Evolutionary conservation across 108 stramenopile genomes (phyloP).

Genomic region (Skeletonema marinoi): DNA sequence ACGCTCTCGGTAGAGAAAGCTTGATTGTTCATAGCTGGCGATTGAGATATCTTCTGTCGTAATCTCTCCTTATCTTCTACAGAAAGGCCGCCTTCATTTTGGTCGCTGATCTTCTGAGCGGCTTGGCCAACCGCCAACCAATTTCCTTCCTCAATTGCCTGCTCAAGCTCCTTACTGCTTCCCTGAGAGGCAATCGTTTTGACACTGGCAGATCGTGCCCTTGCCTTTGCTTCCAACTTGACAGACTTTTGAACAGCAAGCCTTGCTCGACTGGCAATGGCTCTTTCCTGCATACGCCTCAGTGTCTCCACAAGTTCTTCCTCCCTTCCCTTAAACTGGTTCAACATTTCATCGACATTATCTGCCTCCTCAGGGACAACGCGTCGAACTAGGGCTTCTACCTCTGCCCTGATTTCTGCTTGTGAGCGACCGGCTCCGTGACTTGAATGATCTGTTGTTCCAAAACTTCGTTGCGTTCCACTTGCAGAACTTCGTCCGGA

Average conservation of each 20-base stretch:
- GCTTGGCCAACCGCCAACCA: constrained; percentile 89
- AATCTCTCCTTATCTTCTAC: constrained; percentile 37
- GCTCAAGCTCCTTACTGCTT: constrained; percentile 51
- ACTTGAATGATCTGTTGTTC: constrained; percentile 51
- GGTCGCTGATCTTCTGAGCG: constrained; percentile 62
- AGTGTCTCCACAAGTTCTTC: constrained; percentile 88
- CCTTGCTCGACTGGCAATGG: constrained; percentile 76
- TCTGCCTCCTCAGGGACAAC: constrained; percentile 89
- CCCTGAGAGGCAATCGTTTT: constrained; percentile 27
- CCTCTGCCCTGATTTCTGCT: constrained; percentile 77
- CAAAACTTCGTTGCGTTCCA: constrained; percentile 46
- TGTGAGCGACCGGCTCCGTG: constrained; percentile 52
- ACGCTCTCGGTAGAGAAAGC: constrained; percentile 38
- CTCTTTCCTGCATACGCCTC: constrained; percentile 86
- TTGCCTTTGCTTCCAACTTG: constrained; percentile 68
- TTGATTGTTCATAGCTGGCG: constrained; percentile 24
- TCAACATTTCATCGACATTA: constrained; percentile 90
- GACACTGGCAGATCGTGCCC: constrained; percentile 18
- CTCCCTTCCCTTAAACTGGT: constrained; percentile 88
- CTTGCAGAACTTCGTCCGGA: constrained; percentile 35
- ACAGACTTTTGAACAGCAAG: constrained; percentile 74
- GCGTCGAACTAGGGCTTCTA: constrained; percentile 74
- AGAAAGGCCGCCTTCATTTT: constrained; percentile 34
- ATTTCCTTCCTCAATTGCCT: constrained; percentile 84
- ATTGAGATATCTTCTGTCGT: constrained; percentile 35